Evolutionary conservation across 345 rosid genomes (phyloP).

Genomic region (Acer campestre): DNA sequence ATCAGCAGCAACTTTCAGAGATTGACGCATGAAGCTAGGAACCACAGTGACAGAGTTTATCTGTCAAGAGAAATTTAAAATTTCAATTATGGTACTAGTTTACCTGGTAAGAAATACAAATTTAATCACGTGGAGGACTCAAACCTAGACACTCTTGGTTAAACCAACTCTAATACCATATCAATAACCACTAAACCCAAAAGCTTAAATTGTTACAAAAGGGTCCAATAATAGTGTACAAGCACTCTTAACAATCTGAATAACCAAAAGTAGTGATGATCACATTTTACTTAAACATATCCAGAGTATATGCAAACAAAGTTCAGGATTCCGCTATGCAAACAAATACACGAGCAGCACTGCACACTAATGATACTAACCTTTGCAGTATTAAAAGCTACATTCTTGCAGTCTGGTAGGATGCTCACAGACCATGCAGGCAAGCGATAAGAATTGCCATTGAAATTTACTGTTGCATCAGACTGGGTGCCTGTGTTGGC

Average conservation of each 20-base stretch:
- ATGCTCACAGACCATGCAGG: conserved; percentile 99
- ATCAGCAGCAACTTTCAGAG: conserved; percentile 43
- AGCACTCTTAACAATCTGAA: no score
- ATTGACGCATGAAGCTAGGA: conserved; percentile 50
- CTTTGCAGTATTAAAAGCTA: conserved; percentile 90
- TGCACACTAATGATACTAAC: conserved; percentile 38
- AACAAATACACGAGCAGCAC: background rate
- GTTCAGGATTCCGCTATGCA: background rate
- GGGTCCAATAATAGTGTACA: no score
- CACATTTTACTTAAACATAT: background rate
- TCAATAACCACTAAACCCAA: background rate
- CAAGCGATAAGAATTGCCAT: conserved; percentile 66
- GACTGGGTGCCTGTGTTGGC: conserved; percentile 64
- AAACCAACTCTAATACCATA: background rate
- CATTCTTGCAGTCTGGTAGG: conserved; percentile 93
- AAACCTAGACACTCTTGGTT: no score
- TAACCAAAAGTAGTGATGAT: no score
- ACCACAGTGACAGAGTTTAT: conserved; percentile 65
- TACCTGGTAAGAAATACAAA: no score
- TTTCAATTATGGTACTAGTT: conserved; percentile 11
- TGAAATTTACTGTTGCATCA: conserved; percentile 68
- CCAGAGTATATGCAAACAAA: background rate
- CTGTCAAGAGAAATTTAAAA: conserved; percentile 36
- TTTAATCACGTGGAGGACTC: no score
- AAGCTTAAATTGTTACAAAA: background rate